Evolutionary conservation across 2,329 filamentous ascomycete species (phyloP).

Genomic region (Sporothrix humicola): DNA sequence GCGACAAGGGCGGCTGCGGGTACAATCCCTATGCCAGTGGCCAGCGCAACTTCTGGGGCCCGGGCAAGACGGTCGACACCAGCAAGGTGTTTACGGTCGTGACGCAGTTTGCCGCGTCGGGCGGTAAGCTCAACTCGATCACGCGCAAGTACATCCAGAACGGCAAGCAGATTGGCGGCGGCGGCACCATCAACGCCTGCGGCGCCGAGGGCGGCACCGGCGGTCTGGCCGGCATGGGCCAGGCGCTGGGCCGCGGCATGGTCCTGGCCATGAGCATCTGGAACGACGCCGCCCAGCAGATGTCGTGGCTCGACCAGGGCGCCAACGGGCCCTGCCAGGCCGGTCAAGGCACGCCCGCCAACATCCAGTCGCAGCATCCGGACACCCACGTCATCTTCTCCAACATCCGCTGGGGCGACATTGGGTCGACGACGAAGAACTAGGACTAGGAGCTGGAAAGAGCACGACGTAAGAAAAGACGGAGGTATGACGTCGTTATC

Average conservation of each 20-base stretch:
- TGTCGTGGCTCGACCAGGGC: slow-evolving; percentile 57
- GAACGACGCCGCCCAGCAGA: slow-evolving; percentile 54
- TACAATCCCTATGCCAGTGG: slow-evolving; percentile 46
- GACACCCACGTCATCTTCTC: slow-evolving; percentile 51
- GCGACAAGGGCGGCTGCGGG: slow-evolving; percentile 46
- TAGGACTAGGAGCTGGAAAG: neutral
- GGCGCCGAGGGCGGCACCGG: slow-evolving; percentile 46
- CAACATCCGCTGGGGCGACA: slow-evolving; percentile 54
- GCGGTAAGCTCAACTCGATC: slow-evolving; percentile 38
- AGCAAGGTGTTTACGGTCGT: slow-evolving; percentile 46
- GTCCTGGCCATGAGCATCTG: slow-evolving; percentile 56
- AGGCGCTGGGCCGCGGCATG: slow-evolving; percentile 42
- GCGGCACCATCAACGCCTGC: slow-evolving; percentile 33
- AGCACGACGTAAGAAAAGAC: too few relatives aligned
- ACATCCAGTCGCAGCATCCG: slow-evolving; percentile 48
- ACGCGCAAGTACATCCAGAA: slow-evolving; percentile 43
- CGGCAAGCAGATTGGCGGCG: slow-evolving; percentile 39
- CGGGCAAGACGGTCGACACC: slow-evolving; percentile 53
- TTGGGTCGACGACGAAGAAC: slow-evolving; percentile 47
- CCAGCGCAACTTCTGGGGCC: slow-evolving; percentile 42
- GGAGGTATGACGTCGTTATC: too few relatives aligned
- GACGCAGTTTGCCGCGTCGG: slow-evolving; percentile 51
- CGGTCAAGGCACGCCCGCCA: slow-evolving; percentile 50
- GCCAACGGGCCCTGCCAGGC: slow-evolving; percentile 50
- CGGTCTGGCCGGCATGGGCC: slow-evolving; percentile 42